phyloP scores from a whole-genome alignment of 805 yeast genomes.

The Zygotorulaspora danielsina region DNA sequence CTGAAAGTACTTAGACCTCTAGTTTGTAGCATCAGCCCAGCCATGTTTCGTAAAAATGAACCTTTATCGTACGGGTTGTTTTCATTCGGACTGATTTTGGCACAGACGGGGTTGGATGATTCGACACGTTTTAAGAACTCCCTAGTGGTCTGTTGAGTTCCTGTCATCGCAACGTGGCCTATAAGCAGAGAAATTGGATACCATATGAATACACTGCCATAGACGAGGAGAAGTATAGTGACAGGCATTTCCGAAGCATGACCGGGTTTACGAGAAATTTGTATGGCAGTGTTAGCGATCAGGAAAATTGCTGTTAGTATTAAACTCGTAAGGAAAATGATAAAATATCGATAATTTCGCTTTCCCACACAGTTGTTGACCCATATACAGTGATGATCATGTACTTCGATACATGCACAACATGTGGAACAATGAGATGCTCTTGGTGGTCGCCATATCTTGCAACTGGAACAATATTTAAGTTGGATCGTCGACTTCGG shows the following conservation, averaged over 20 bases:
- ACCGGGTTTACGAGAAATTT: conserved; percentile 16
- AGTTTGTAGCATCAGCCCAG: conserved; percentile 35
- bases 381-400: conserved; percentile 71
- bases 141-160: conserved; percentile 63
- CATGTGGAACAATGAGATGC: conserved; percentile 72
- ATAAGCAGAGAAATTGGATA: conserved; percentile 54
- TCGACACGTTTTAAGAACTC: conserved; percentile 56
- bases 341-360: conserved; percentile 61
- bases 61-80: conserved; percentile 39
- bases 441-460: conserved; percentile 73
- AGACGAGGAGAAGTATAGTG: conserved; percentile 51
- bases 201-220: conserved; percentile 41
- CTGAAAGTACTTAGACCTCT: conserved; percentile 38
- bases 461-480: conserved; percentile 61
- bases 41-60: conserved; percentile 32
- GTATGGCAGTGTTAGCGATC: conserved; percentile 24
- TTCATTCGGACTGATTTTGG: conserved; percentile 21
- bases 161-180: conserved; percentile 52
- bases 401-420: conserved; percentile 54
- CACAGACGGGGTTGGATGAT: conserved; percentile 34
- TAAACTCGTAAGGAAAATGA: conserved; percentile 44
- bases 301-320: conserved; percentile 32
- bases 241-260: conserved; percentile 33
- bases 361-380: conserved; percentile 74
- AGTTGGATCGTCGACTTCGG: conserved; percentile 42